A percentile compares a stretch with the other conserved stretches of the same genome.
These are phyloP conservation scores for Phytophthora quininea DNA, from an alignment of 352 stramenopile genomes.

Conservation along the genomic window DNA sequence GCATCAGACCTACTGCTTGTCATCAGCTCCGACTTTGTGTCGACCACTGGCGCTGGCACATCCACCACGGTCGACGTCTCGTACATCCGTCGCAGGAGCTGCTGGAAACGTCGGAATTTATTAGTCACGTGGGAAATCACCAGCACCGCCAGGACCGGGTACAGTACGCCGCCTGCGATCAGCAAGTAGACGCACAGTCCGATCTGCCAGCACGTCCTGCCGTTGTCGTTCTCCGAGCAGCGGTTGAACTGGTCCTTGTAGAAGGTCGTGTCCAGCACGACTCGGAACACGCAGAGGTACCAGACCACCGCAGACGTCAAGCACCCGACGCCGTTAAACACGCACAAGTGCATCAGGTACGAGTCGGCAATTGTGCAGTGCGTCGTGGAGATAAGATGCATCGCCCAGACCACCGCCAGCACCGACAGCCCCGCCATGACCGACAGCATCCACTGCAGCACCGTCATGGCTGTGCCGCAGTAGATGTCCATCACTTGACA, in stretches of 20 bases:
- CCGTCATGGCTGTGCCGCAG: constrained; percentile 59
- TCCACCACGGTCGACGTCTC: constrained; percentile 63
- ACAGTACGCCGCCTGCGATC: constrained; percentile 55
- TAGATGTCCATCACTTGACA: constrained; percentile 78
- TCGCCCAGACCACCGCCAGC: constrained; percentile 52
- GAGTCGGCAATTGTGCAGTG: constrained; percentile 69
- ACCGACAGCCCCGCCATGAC: constrained; percentile 54
- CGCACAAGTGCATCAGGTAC: constrained; percentile 76
- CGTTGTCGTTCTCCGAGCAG: constrained; percentile 59
- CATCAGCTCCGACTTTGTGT: constrained; percentile 46
- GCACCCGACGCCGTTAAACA: constrained; percentile 59
- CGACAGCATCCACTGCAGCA: constrained; percentile 66
- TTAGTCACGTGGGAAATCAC: constrained; percentile 61
- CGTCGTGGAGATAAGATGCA: constrained; percentile 55
- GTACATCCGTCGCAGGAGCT: constrained; percentile 46
- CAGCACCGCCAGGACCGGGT: constrained; percentile 65
- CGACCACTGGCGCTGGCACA: constrained; percentile 38
- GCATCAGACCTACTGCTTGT: constrained; percentile 34
- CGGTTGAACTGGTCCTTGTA: constrained; percentile 84
- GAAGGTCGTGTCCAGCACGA: constrained; percentile 71
- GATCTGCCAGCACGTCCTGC: constrained; percentile 79
- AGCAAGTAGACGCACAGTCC: constrained; percentile 64
- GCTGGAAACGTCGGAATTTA: constrained; percentile 70
- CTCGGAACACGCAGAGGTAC: constrained; percentile 74
- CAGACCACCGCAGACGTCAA: constrained; percentile 56